Base-by-base conservation (phyloP, 202 grass and related monocot genomes). In the Panicum hallii region DNA sequence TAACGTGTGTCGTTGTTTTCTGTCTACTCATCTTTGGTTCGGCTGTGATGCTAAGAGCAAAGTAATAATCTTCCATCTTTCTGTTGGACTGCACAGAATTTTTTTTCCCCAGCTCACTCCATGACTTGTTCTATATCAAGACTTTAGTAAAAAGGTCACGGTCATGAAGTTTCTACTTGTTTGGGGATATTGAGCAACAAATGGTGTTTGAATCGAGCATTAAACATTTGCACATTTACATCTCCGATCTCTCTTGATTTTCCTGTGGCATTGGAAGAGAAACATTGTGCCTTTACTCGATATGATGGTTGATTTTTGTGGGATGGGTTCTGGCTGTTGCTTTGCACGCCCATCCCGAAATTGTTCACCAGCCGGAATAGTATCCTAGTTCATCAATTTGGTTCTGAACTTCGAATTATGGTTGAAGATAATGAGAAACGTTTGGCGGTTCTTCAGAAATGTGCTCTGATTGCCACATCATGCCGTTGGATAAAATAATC, bases 31-130 rank as follows among this genome's bases (percentile, higher is more conserved):
- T 74, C 49, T 72, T 67, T 83, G 60, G 67, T 74, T 74, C 44
- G 34, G 52, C 62, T 78, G n/a, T 78, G 83, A 82, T 72, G 56
- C 73, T 75, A 90, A 75, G 80, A 83, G 88, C 84, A 87, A 83
- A 69, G 74, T 61, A 87, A 87, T 90, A 87, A 87, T 75, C 48
- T 1, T 10, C 80, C 53, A 32, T 40, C 55, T 54, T 50, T 14
- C 63, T 81, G 78, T 87, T 87, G 85, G 61, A 87, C 70, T 40
- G 60, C 78, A 87, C 40, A 74, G 36, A 60, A 42, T 56, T 61
- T 74, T 86, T 48, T 48, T 45, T 11, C 5, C 15, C 8, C 8
- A 26, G 11, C 50, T 7, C 50, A 52, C 60, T 62, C 41, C 83
- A 61, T 90, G 79, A 79, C 79, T 83, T 74, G 38, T 72, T 77